A percentile compares a stretch with the other conserved stretches of the same genome.
Conservation (phyloP, 1,284 basidiomycete species). For the Thecaphora frezii region DNA sequence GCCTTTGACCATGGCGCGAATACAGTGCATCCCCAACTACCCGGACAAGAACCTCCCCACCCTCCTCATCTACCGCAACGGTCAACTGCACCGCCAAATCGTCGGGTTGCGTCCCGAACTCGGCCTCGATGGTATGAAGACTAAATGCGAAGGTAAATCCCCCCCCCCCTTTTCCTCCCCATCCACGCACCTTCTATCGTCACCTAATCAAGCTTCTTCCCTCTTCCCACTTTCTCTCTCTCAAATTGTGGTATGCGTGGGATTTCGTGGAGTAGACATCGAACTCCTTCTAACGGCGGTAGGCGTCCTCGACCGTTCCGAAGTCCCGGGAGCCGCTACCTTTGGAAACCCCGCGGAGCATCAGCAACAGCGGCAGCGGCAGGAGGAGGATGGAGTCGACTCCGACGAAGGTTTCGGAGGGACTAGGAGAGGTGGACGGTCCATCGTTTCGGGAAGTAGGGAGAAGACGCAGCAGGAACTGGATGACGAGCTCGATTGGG, state of each 20-base stretch:
- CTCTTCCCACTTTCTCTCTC: no score
- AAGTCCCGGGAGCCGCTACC: constrained; percentile 32
- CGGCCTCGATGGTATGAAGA: constrained; percentile 68
- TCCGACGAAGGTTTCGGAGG: constrained; percentile 10
- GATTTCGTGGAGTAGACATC: constrained; percentile 32
- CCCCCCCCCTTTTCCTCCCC: background rate
- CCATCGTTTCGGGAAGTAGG: constrained; percentile 17
- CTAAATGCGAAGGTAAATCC: constrained; percentile 73
- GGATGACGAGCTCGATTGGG: constrained; percentile 57
- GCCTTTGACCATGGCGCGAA: no score
- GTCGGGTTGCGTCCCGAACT: constrained; percentile 72
- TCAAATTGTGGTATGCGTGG: no score
- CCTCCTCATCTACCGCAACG: constrained; percentile 86
- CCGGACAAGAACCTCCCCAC: constrained; percentile 90
- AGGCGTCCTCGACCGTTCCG: constrained; percentile 44
- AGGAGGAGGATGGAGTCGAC: constrained; percentile 22
- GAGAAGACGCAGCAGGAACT: constrained; percentile 49
- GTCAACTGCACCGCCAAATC: constrained; percentile 83
- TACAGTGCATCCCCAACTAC: constrained; percentile 91
- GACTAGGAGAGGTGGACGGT: constrained; percentile 10
- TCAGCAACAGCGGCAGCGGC: constrained; percentile 14
- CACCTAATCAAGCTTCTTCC: background rate
- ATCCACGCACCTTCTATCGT: background rate
- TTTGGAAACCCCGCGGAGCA: constrained; percentile 9
- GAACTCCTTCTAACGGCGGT: constrained; percentile 53